Percentiles rank a stretch among this genome's conserved stretches.
Conservation (phyloP, 1,284 basidiomycete species). For the Cystobasidium pallidum region DNA sequence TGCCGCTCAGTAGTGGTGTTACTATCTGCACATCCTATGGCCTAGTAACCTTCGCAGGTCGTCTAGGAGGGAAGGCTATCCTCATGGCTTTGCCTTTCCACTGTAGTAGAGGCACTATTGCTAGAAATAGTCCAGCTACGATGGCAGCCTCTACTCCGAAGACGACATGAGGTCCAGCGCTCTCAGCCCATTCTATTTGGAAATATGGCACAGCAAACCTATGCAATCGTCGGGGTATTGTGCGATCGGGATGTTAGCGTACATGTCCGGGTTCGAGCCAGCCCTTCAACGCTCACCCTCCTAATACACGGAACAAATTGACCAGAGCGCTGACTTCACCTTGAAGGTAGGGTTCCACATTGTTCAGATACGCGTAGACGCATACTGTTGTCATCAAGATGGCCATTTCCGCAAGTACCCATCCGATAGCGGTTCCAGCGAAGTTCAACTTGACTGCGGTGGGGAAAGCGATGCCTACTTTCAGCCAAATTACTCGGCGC, state of each 20-base stretch:
- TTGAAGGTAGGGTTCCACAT: slow-evolving; percentile 61
- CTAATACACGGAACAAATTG: slow-evolving; percentile 65
- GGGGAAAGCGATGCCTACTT: neutral
- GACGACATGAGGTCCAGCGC: slow-evolving; percentile 64
- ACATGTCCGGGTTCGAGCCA: too few relatives aligned
- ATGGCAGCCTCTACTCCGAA: slow-evolving; percentile 67
- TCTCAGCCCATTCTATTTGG: slow-evolving; percentile 65
- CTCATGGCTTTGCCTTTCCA: slow-evolving; percentile 61
- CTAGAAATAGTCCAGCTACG: slow-evolving; percentile 62
- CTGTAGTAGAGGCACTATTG: slow-evolving; percentile 64
- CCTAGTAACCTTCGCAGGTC: neutral
- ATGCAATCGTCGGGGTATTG: too few relatives aligned
- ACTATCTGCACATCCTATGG: neutral
- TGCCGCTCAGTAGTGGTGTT: too few relatives aligned
- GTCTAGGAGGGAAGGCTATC: slow-evolving; percentile 43
- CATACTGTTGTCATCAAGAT: slow-evolving; percentile 44
- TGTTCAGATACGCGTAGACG: slow-evolving; percentile 60
- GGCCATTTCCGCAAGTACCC: slow-evolving; percentile 50
- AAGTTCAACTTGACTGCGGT: slow-evolving; percentile 63
- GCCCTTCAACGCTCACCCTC: slow-evolving; percentile 57
- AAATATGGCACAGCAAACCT: slow-evolving; percentile 67
- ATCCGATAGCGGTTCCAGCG: slow-evolving; percentile 52
- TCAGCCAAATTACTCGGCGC: neutral
- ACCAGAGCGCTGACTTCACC: slow-evolving; percentile 67
- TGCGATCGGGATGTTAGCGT: too few relatives aligned